phyloP scores from a whole-genome alignment of 2,329 filamentous ascomycete genomes.

The Pseudogymnoascus sp. region DNA sequence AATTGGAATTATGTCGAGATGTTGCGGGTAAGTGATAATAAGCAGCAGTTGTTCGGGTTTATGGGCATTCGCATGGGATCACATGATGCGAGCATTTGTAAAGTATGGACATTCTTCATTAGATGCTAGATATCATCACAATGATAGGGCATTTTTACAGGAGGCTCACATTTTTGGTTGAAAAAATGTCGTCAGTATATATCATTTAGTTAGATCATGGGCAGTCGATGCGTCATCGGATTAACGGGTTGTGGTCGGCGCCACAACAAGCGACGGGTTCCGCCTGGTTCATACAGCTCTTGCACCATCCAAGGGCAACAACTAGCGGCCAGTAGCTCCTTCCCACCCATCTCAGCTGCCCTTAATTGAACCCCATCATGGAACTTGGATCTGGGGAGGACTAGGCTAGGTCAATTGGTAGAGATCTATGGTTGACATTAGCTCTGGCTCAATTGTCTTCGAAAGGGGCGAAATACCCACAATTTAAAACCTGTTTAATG shows the following conservation, averaged over 20 bases:
- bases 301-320: neutral
- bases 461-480: constrained; percentile 1
- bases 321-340: neutral
- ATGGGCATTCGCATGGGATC: neutral
- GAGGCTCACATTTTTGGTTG: neutral
- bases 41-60: neutral
- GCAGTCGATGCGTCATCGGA: neutral
- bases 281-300: neutral
- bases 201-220: neutral
- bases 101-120: neutral
- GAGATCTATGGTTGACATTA: constrained; percentile 1
- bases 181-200: neutral
- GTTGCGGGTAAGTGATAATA: neutral
- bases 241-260: neutral
- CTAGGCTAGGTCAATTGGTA: constrained; percentile 1
- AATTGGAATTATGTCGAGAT: constrained; percentile 3
- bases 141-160: constrained; percentile 1
- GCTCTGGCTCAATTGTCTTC: neutral
- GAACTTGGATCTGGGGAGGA: constrained; percentile 3
- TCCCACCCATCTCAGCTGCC: neutral
- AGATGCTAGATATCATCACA: constrained; percentile 6
- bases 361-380: constrained; percentile 2
- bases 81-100: constrained; percentile 1
- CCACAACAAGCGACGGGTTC: neutral
- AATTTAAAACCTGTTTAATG: constrained; percentile 4